These are phyloP conservation scores for Chalaropsis thielavioides DNA, from an alignment of 2,329 filamentous ascomycete species.

Conservation along the genomic window DNA sequence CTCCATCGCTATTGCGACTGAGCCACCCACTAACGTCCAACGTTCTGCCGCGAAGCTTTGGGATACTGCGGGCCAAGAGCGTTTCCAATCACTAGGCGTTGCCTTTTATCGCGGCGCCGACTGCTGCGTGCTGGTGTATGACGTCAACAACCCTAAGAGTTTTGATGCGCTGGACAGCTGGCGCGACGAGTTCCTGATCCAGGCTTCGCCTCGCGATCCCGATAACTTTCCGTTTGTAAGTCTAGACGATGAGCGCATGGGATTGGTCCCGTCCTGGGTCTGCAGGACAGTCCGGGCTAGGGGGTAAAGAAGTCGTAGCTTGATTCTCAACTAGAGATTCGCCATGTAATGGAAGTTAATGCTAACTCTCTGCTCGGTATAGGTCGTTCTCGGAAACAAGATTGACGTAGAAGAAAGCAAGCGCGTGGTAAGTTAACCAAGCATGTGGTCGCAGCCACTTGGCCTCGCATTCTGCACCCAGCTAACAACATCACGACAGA, in stretches of 20 bases:
- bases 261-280: neutral
- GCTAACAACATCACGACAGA: constrained; percentile 34
- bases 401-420: constrained; percentile 98
- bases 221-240: constrained; percentile 95
- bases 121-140: constrained; percentile 94
- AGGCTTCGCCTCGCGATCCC: constrained; percentile 88
- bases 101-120: constrained; percentile 96
- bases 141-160: constrained; percentile 98
- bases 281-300: neutral
- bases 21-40: neutral
- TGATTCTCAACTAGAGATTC: no score
- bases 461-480: neutral
- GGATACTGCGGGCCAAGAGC: constrained; percentile 95
- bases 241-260: constrained; percentile 17
- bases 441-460: neutral
- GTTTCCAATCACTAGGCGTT: constrained; percentile 92
- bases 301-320: no score
- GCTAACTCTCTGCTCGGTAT: constrained; percentile 20
- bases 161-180: constrained; percentile 97
- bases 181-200: constrained; percentile 95
- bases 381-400: constrained; percentile 97
- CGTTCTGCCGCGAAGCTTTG: constrained; percentile 52
- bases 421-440: constrained; percentile 50
- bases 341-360: neutral
- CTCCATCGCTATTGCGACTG: neutral